Percentiles rank a stretch among this genome's conserved stretches.
Evolutionary conservation across 2,329 filamentous ascomycete genomes (phyloP).

Genomic region (Aureobasidium mangrovei): DNA sequence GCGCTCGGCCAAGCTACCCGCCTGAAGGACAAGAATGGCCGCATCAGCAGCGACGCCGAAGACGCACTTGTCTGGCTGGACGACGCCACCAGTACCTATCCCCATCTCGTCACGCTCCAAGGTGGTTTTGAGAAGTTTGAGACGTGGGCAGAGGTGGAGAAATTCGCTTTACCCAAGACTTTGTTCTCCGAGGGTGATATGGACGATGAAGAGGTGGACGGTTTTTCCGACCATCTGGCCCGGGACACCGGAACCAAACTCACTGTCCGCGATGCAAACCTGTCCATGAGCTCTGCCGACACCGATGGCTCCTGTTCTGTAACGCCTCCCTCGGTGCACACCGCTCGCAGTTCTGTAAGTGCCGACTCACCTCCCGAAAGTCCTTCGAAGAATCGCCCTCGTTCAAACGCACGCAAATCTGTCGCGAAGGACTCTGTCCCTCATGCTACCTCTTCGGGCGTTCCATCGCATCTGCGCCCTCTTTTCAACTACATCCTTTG

Average conservation of each 20-base stretch:
- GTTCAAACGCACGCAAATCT: slow-evolving; percentile 4
- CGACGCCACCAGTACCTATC: slow-evolving; percentile 38
- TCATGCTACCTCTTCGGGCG: not conserved
- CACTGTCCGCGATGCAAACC: slow-evolving; percentile 25
- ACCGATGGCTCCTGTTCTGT: slow-evolving; percentile 32
- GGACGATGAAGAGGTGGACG: slow-evolving; percentile 25
- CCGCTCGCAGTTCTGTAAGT: slow-evolving; percentile 28
- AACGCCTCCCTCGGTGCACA: slow-evolving; percentile 33
- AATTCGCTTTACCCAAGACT: slow-evolving; percentile 39
- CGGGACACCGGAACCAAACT: slow-evolving; percentile 22
- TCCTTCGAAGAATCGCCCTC: slow-evolving; percentile 24
- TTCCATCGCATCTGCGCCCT: slow-evolving; percentile 28
- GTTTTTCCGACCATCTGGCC: slow-evolving; percentile 16
- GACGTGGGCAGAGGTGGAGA: slow-evolving; percentile 43
- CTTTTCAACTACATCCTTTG: slow-evolving; percentile 45
- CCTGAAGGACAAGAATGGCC: slow-evolving; percentile 16
- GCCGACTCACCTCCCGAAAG: slow-evolving; percentile 26
- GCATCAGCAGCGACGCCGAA: slow-evolving; percentile 13
- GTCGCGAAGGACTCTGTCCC: not conserved
- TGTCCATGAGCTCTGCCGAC: slow-evolving; percentile 37
- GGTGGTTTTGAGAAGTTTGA: slow-evolving; percentile 39
- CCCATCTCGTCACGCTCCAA: slow-evolving; percentile 38
- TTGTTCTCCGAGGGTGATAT: slow-evolving; percentile 41
- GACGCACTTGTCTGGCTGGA: slow-evolving; percentile 45
- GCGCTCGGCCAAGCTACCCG: slow-evolving; percentile 16